Evolutionary conservation across 2,329 filamentous ascomycete genomes (phyloP).

Genomic region (Fragosphaeria purpurea): DNA sequence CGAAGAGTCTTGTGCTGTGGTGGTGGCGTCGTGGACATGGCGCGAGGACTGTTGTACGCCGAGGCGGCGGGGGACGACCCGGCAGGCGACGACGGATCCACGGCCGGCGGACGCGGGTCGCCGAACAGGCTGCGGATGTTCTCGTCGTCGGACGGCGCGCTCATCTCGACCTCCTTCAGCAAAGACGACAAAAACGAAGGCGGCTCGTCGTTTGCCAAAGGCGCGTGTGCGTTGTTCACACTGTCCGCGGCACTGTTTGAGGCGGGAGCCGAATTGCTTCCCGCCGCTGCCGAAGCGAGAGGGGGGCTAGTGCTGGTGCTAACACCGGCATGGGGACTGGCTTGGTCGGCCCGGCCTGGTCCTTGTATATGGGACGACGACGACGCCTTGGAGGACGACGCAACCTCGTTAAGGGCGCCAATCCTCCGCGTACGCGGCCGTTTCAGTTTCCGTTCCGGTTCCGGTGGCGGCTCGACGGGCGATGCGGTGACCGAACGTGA

Average conservation of each 20-base stretch:
- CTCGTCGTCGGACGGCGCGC: constrained; percentile 49
- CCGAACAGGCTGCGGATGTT: constrained; percentile 30
- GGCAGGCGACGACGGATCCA: constrained; percentile 21
- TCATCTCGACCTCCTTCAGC: constrained; percentile 75
- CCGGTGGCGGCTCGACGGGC: constrained; percentile 54
- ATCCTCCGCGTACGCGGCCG: constrained; percentile 70
- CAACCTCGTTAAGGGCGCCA: constrained; percentile 37
- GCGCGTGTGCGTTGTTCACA: constrained; percentile 3
- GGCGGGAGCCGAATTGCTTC: background rate
- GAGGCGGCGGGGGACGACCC: constrained; percentile 55
- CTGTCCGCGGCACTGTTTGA: background rate
- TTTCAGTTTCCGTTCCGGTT: constrained; percentile 77
- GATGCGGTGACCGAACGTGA: constrained; percentile 59
- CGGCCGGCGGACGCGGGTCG: constrained; percentile 18
- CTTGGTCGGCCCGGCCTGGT: background rate
- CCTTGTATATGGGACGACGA: background rate
- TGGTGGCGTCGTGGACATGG: constrained; percentile 58
- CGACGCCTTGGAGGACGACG: constrained; percentile 22
- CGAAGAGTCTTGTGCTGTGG: constrained; percentile 53
- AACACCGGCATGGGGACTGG: background rate
- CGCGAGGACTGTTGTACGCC: constrained; percentile 56
- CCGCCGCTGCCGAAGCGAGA: background rate
- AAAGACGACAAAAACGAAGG: constrained; percentile 81
- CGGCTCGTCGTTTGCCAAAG: constrained; percentile 29
- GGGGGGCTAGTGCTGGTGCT: background rate